A percentile compares a stretch with the other conserved stretches of the same genome.
phyloP scores from a whole-genome alignment of 345 rosid genomes.

The Eucalyptus shirleyi region DNA sequence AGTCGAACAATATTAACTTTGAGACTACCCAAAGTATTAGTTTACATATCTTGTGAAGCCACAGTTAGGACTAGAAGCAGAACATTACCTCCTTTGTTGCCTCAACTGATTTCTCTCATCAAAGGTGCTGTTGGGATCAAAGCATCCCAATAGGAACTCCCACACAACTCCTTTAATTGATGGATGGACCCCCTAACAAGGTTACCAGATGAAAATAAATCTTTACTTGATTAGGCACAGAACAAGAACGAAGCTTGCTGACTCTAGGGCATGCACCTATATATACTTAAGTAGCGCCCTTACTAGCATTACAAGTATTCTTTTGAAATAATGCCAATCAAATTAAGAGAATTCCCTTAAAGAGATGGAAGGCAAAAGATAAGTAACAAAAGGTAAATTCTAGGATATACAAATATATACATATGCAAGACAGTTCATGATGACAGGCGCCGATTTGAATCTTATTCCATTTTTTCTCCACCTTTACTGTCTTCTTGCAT shows the following conservation, averaged over 20 bases:
- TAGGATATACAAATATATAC: background rate
- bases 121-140: conserved; percentile 80
- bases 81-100: conserved; percentile 51
- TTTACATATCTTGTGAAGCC: background rate
- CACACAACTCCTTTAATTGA: conserved; percentile 82
- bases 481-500: background rate
- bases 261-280: background rate
- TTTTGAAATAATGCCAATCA: background rate
- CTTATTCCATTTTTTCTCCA: background rate
- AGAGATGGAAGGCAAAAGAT: background rate
- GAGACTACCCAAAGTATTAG: background rate
- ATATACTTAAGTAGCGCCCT: background rate
- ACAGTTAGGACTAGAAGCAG: background rate
- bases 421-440: background rate
- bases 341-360: background rate
- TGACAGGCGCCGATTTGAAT: background rate
- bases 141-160: conserved; percentile 95
- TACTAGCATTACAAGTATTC: background rate
- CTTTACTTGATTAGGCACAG: background rate
- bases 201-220: background rate
- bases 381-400: background rate
- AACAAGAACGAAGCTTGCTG: background rate
- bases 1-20: background rate
- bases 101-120: conserved; percentile 61
- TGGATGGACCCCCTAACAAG: conserved; percentile 80